A percentile compares a stretch with the other conserved stretches of the same genome.
Evolutionary conservation across 768 basidiomycete species (phyloP).

Genomic region (Cyclocybe aegerita): DNA sequence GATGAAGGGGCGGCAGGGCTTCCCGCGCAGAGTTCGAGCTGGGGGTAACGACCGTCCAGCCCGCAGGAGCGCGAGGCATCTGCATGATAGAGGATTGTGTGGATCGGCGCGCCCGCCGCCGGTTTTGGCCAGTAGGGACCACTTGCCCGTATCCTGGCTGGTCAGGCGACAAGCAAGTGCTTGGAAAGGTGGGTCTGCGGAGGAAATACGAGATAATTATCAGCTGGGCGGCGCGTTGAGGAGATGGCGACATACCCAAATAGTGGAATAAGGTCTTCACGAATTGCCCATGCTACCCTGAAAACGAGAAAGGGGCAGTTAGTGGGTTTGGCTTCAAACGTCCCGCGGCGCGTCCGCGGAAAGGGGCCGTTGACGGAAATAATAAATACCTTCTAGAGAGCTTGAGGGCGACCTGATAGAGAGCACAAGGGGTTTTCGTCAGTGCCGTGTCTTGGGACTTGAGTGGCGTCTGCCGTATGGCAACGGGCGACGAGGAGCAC

Average conservation of each 20-base stretch:
- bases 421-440: constrained; percentile 3
- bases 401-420: constrained; percentile 67
- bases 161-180: constrained; percentile 80
- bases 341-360: background rate
- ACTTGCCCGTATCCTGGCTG: constrained; percentile 88
- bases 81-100: constrained; percentile 37
- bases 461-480: constrained; percentile 7
- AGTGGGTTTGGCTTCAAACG: background rate
- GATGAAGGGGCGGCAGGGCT: constrained; percentile 11
- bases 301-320: constrained; percentile 1
- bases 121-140: constrained; percentile 56
- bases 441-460: constrained; percentile 1
- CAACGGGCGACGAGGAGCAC: constrained; percentile 18
- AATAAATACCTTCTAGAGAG: constrained; percentile 71
- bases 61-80: constrained; percentile 29
- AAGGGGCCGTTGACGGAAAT: constrained; percentile 7
- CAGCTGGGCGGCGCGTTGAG: background rate
- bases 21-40: constrained; percentile 21
- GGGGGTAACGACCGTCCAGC: constrained; percentile 52
- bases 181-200: constrained; percentile 77
- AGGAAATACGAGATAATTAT: constrained; percentile 6
- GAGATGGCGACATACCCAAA: constrained; percentile 61
- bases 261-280: constrained; percentile 81
- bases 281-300: constrained; percentile 88
- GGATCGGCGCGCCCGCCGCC: constrained; percentile 59